Evolutionary conservation across 1,284 basidiomycete species (phyloP).

Genomic region (Stygiomarasmius scandens): DNA sequence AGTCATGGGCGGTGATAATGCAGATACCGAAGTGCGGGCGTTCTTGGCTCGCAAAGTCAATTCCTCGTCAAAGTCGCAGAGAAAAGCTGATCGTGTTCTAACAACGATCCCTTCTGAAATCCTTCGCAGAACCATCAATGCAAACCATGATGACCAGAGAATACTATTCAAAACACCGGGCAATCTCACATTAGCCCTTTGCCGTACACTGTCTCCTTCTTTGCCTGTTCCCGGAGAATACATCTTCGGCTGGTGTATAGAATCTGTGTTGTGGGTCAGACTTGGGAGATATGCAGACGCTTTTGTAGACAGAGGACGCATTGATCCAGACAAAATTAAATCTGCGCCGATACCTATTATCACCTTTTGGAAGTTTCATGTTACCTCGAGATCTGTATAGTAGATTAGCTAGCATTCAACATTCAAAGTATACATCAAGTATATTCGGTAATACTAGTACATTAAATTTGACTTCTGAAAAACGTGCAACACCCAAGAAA

Average conservation of each 20-base stretch:
- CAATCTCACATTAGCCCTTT: too few species aligned
- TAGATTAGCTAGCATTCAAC: too few species aligned
- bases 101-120: background rate
- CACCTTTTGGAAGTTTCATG: background rate
- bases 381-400: background rate
- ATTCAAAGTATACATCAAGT: too few species aligned
- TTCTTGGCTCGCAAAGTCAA: conserved; percentile 1
- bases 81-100: background rate
- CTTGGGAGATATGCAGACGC: background rate
- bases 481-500: too few species aligned
- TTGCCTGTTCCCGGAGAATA: background rate
- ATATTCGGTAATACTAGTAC: too few species aligned
- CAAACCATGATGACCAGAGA: too few species aligned
- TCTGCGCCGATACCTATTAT: background rate
- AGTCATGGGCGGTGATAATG: background rate
- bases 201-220: too few species aligned
- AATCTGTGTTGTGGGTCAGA: background rate
- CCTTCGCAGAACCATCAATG: background rate
- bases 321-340: background rate
- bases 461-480: too few species aligned
- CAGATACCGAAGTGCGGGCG: background rate
- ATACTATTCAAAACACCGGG: too few species aligned
- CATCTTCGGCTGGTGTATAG: background rate
- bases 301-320: background rate
- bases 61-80: background rate